Percentiles rank a stretch among this genome's conserved stretches.
Evolutionary conservation across 73 alveolate genomes (phyloP).

Genomic region (Tetrahymena elliotti): DNA sequence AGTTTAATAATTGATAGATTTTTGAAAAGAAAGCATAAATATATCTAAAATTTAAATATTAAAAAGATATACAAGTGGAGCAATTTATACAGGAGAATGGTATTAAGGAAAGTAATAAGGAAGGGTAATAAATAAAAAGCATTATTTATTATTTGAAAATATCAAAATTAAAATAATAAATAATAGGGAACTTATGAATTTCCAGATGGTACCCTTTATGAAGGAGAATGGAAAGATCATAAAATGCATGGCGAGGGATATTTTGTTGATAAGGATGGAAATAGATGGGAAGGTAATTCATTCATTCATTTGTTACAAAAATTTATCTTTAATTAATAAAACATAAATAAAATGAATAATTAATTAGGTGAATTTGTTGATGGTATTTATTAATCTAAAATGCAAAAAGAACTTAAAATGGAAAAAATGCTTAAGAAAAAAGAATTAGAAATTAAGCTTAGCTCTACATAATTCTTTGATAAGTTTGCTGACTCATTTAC

Average conservation of each 20-base stretch:
- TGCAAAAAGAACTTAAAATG: slow-evolving; percentile 71
- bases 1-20: too few relatives aligned
- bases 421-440: slow-evolving; percentile 69
- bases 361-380: slow-evolving; percentile 61
- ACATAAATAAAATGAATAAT: background rate
- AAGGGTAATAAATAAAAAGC: slow-evolving; percentile 37
- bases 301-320: background rate
- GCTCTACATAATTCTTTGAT: slow-evolving; percentile 51
- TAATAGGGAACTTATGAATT: slow-evolving; percentile 55
- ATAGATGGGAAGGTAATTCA: slow-evolving; percentile 68
- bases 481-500: slow-evolving; percentile 65
- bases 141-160: background rate
- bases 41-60: too few relatives aligned
- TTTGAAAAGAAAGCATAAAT: too few relatives aligned
- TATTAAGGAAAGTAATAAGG: slow-evolving; percentile 69
- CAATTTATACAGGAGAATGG: slow-evolving; percentile 81
- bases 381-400: slow-evolving; percentile 76
- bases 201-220: slow-evolving; percentile 85
- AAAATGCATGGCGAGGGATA: slow-evolving; percentile 86
- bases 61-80: slow-evolving; percentile 71
- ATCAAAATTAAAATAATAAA: background rate
- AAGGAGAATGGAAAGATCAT: slow-evolving; percentile 87
- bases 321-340: background rate
- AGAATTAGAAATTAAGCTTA: slow-evolving; percentile 48
- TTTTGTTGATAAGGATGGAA: slow-evolving; percentile 72